Evolutionary conservation across 257 asterid genomes (phyloP).

Genomic region (Solanum chiquidenum): DNA sequence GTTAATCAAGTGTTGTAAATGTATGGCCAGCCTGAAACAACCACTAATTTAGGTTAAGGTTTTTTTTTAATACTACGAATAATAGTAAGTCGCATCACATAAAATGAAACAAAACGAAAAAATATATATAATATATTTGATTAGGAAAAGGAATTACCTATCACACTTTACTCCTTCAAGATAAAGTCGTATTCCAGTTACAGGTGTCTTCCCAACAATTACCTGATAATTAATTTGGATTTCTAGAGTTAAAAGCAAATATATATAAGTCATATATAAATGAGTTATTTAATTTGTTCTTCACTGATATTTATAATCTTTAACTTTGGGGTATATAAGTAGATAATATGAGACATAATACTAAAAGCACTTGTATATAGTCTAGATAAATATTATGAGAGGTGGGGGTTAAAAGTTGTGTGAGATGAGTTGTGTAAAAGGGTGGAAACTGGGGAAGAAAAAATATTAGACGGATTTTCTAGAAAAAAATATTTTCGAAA

Average conservation of each 20-base stretch:
- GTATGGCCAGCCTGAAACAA: slow-evolving; percentile 51
- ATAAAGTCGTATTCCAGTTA: slow-evolving; percentile 81
- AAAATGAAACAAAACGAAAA: background rate
- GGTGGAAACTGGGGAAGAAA: background rate
- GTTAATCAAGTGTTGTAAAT: slow-evolving; percentile 57
- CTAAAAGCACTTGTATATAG: background rate
- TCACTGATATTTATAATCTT: background rate
- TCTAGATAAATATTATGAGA: background rate
- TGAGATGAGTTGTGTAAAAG: background rate
- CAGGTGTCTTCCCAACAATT: slow-evolving; percentile 43
- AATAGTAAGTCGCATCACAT: background rate
- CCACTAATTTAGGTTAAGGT: background rate
- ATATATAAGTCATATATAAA: background rate
- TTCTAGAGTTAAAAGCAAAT: background rate
- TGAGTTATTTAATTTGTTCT: background rate
- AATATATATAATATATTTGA: background rate
- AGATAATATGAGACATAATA: no score
- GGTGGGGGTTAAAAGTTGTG: background rate
- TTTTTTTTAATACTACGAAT: background rate
- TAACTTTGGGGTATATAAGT: background rate
- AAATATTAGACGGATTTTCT: background rate
- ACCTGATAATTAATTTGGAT: slow-evolving; percentile 25
- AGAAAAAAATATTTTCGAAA: background rate
- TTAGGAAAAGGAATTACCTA: slow-evolving; percentile 21
- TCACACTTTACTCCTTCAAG: slow-evolving; percentile 77